Evolutionary conservation across 768 basidiomycete genomes (phyloP), one percentile per base, ranked within the genome.

Genomic region (Leccinum ochraceum): DNA sequence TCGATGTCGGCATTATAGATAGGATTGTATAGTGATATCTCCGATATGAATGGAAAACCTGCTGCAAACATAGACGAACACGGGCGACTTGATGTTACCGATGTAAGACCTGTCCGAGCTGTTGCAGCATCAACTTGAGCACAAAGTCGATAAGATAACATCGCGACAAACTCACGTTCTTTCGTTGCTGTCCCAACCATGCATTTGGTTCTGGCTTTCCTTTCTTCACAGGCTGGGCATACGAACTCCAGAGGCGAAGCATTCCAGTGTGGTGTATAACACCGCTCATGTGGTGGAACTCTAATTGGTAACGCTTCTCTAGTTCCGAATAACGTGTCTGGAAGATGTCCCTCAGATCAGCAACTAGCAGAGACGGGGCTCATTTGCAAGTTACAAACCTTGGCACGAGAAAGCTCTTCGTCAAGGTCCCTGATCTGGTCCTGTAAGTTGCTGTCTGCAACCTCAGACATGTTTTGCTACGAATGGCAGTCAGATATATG

Each of bases 221-320:
- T 64, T 75, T 79, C 65, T 80, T 79, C 32, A 77, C 74, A 59
- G 77, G 77, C 58, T 78, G 77, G 24, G 80, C 78, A 10, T 92
- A 75, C 66, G 90, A 88, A 46, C 82, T 80, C 59, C 89, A 82
- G 46, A 83, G 76, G 20, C 78, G 83, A 55, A 80, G 79, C 81
- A 90, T 86, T 11, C 92, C 90, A 48, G 85, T 75, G 44, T 79
- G 79, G 71, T 94, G 92, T 61, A 94, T 79, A 5, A 86, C 84
- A 58, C 87, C 83, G 22, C 93, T 76, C 87, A 97, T 90, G 59
- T 93, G 80, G 64, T 88, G 84, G 65, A 94, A 90, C 71, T 98
- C 94, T 54, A 81, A 78, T 53, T 82, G 81, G 71, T 93, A 92
- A 42, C 86, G 81, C 57, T 72, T 78, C 60, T 79, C 80, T 37